Percentiles rank a stretch among this genome's conserved stretches.
phyloP scores from a whole-genome alignment of 2,329 filamentous ascomycete species.

The Monosporascus sp. region DNA sequence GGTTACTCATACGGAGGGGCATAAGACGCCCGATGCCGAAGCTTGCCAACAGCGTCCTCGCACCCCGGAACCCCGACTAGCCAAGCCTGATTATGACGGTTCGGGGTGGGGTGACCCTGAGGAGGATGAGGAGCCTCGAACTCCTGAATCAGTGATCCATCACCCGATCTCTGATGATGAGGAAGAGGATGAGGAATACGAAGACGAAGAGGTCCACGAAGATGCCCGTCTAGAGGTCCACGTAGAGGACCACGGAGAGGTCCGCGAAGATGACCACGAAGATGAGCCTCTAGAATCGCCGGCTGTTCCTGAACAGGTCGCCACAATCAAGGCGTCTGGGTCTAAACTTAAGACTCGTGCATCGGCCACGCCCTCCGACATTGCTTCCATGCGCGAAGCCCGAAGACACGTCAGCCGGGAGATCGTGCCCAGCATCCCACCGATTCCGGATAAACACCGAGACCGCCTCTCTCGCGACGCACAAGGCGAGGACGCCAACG shows the following conservation, averaged over 20 bases:
- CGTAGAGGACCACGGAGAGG: no score
- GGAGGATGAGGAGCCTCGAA: conserved; percentile 58
- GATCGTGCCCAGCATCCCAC: conserved; percentile 47
- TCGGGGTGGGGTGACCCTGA: conserved; percentile 46
- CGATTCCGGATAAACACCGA: conserved; percentile 56
- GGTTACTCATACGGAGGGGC: conserved; percentile 24
- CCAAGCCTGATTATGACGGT: conserved; percentile 60
- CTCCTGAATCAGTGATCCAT: conserved; percentile 86
- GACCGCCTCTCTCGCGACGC: conserved; percentile 47
- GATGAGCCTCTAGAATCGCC: conserved; percentile 45
- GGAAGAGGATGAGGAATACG: conserved; percentile 32
- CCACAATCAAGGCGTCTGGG: conserved; percentile 78
- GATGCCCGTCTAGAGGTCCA: no score
- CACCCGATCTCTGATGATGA: conserved; percentile 53
- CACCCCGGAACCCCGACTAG: conserved; percentile 45
- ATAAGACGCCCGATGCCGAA: conserved; percentile 32
- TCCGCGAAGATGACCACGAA: conserved; percentile 2
- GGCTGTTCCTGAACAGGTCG: conserved; percentile 71
- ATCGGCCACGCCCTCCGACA: conserved; percentile 80
- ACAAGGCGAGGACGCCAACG: conserved; percentile 30
- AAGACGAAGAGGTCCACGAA: conserved; percentile 20
- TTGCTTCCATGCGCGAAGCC: conserved; percentile 78
- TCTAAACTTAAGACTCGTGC: conserved; percentile 84
- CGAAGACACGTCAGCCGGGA: conserved; percentile 81
- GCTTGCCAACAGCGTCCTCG: conserved; percentile 35